Conservation (phyloP, 768 basidiomycete species). For the Tulasnella sp. region DNA sequence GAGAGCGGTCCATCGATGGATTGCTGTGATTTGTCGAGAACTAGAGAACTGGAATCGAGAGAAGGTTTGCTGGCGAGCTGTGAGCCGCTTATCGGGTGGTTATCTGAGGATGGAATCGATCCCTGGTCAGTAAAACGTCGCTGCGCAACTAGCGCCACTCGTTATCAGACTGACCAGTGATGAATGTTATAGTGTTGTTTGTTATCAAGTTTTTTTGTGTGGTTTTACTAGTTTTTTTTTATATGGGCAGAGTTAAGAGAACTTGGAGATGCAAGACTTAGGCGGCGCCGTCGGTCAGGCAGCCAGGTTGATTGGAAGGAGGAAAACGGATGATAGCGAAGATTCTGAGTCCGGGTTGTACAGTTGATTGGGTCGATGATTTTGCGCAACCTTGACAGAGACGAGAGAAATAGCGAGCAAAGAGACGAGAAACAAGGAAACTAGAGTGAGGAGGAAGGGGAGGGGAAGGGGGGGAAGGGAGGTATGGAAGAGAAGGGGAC, state of each 20-base stretch:
- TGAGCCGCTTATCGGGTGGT: not conserved
- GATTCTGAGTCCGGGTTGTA: not conserved
- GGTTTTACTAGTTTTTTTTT: not conserved
- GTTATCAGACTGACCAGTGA: slow-evolving; percentile 3
- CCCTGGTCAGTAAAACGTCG: not conserved
- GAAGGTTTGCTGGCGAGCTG: slow-evolving; percentile 23
- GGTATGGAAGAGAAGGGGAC: not conserved
- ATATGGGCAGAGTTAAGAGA: slow-evolving; percentile 1
- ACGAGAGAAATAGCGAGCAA: slow-evolving; percentile 8
- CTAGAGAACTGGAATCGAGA: not conserved
- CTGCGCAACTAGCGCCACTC: not conserved
- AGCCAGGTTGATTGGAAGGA: slow-evolving; percentile 1
- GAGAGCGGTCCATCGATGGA: slow-evolving; percentile 42
- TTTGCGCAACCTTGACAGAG: not conserved
- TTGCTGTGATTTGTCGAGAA: not conserved
- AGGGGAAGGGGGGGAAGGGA: not conserved
- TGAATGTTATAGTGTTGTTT: too few relatives aligned
- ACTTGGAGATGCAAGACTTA: not conserved
- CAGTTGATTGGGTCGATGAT: not conserved
- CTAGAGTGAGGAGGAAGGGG: slow-evolving; percentile 18
- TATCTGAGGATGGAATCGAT: not conserved
- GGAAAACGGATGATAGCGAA: not conserved
- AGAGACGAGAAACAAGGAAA: slow-evolving; percentile 19
- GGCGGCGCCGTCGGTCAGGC: not conserved
- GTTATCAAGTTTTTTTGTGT: too few relatives aligned